Conservation (phyloP, 83 land plant species). For the Picea engelmannii region DNA sequence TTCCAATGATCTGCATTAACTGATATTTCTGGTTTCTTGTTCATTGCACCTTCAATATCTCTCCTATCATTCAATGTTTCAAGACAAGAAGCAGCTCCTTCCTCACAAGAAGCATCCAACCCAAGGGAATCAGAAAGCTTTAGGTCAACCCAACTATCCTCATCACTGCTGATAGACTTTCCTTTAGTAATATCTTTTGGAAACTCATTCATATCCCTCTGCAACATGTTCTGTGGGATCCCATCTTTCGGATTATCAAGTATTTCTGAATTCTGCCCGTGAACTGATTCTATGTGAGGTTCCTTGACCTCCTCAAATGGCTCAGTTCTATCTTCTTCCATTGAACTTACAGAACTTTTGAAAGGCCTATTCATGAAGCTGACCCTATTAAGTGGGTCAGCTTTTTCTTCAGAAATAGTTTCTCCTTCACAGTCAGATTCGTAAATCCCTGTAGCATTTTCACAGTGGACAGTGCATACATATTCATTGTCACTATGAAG, state of each 20-base stretch:
- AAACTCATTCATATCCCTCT: neutral
- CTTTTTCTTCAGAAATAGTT: neutral
- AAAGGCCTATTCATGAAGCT: neutral
- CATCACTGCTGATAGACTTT: slow-evolving; percentile 19
- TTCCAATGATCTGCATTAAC: neutral
- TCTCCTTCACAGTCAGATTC: neutral
- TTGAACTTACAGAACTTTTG: neutral
- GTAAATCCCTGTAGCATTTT: slow-evolving; percentile 21
- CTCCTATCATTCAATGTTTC: slow-evolving; percentile 2
- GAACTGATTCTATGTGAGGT: neutral
- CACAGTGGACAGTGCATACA: slow-evolving; percentile 65
- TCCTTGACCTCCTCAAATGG: neutral
- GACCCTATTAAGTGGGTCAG: neutral
- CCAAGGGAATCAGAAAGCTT: slow-evolving; percentile 30
- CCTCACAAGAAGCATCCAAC: slow-evolving; percentile 9
- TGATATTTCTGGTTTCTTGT: slow-evolving; percentile 2
- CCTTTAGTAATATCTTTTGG: neutral
- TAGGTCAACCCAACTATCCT: slow-evolving; percentile 71
- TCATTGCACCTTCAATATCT: neutral
- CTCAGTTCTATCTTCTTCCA: slow-evolving; percentile 2
- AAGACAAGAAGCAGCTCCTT: neutral
- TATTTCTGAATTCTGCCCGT: neutral
- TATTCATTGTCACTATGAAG: slow-evolving; percentile 38
- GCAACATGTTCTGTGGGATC: neutral
- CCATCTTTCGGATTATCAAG: neutral